phyloP scores from a whole-genome alignment of 257 asterid species.

The Linderniella brevidens region DNA sequence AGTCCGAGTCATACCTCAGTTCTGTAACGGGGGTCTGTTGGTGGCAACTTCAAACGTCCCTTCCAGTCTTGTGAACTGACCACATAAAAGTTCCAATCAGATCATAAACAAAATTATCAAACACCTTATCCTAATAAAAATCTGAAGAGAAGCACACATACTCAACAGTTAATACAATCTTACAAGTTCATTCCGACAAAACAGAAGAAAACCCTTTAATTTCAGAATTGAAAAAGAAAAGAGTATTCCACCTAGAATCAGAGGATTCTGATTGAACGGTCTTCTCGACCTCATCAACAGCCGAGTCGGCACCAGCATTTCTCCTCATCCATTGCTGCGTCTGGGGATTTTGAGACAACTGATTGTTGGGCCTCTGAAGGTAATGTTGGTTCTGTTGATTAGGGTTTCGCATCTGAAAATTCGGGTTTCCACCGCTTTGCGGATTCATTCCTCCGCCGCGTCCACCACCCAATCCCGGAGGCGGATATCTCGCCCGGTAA shows the following conservation, averaged over 20 bases:
- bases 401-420: slow-evolving; percentile 41
- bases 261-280: slow-evolving; percentile 78
- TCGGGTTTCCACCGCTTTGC: slow-evolving; percentile 33
- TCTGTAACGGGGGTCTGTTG: slow-evolving; percentile 41
- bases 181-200: neutral
- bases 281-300: slow-evolving; percentile 72
- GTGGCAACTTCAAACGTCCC: slow-evolving; percentile 36
- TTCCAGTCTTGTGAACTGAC: slow-evolving; percentile 64
- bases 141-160: no score
- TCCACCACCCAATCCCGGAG: slow-evolving; percentile 76
- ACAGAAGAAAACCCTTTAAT: no score
- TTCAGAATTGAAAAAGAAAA: neutral
- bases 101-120: neutral
- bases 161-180: neutral
- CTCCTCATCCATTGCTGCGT: slow-evolving; percentile 87
- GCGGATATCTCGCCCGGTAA: slow-evolving; percentile 72
- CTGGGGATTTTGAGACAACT: slow-evolving; percentile 35
- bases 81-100: neutral
- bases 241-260: slow-evolving; percentile 44
- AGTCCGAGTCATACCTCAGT: slow-evolving; percentile 42
- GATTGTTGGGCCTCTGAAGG: slow-evolving; percentile 31
- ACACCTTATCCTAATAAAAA: neutral
- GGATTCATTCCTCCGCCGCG: slow-evolving; percentile 36
- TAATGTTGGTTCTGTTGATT: slow-evolving; percentile 58
- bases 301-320: slow-evolving; percentile 27